Evolutionary conservation across 1,284 basidiomycete genomes (phyloP), one percentile per base, ranked within the genome.

Genomic region (Thecaphora thlaspeos): DNA sequence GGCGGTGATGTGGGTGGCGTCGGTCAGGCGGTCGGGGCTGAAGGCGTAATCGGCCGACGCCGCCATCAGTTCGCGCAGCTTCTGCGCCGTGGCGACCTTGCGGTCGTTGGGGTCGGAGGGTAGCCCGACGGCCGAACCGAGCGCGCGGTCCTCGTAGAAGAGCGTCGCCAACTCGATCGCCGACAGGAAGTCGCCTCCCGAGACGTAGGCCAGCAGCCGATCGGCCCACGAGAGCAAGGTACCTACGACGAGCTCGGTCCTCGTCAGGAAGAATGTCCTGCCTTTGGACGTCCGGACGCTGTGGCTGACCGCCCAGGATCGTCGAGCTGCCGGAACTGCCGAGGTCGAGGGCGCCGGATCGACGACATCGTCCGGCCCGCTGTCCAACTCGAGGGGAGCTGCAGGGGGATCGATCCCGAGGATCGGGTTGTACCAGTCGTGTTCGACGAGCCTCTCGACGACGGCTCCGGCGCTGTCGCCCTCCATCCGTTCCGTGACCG

Each of bases 141-240:
- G 83, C 10, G 88, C 87, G 38, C 84, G 83, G 11, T 87, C 88
- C n/a, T 86, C 80, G 75, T 92, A 93, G 79, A 94, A 98, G 0
- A 85, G 82, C 19, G 89, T 84, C 0, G 89, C 85, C 17, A 94
- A 82, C 46, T 91, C 87, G 63, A 98, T 95, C 1, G 95, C 94
- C 41, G 83, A 85, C 17, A 98, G 81, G 76, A 96, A 93, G 71
- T 96, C 88, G 26, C 92, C 91, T 4, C 84, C 82, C 71, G 91
- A 84, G 23, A 97, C 93, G 47, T 88, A 85, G 4, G 86, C 82
- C 26, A 97, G 81, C 21, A 98, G 87, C 21, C 89, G 86, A 76
- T 98, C 93, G 11, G 94, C 91, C 95, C 95, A 99, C 1, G 91
- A 91, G 41, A 94, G 81, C 22, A 97, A 81, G 0, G 88, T 90